Conservation (phyloP, 768 basidiomycete genomes). For the Naganishia kalamii region DNA sequence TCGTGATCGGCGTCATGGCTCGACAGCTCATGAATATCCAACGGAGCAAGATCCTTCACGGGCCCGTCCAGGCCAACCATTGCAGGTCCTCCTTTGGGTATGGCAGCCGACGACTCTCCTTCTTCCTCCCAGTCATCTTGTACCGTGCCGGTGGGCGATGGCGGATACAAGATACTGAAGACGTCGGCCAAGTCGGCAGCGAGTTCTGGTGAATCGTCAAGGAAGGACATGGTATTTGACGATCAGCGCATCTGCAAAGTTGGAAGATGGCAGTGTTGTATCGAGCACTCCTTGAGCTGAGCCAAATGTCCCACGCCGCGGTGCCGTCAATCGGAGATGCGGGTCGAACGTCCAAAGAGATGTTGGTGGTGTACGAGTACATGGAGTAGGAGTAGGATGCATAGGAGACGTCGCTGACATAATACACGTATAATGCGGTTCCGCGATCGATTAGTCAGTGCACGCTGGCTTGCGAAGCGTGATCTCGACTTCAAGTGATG, state of each 20-base stretch:
- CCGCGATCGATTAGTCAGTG: no score
- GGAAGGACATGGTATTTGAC: background rate
- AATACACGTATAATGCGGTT: no score
- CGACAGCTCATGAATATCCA: background rate
- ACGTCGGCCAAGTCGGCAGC: background rate
- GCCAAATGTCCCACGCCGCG: background rate
- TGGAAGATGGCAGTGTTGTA: background rate
- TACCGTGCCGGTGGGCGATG: background rate
- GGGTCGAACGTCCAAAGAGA: background rate
- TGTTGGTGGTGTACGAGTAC: no score
- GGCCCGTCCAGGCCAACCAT: background rate
- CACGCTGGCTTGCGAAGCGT: no score
- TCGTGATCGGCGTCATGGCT: no score
- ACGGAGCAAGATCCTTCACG: background rate
- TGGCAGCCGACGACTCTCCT: background rate
- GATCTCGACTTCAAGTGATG: no score
- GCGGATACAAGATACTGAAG: slow-evolving; percentile 11
- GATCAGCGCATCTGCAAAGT: background rate
- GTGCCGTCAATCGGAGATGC: background rate
- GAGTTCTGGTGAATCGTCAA: slow-evolving; percentile 7
- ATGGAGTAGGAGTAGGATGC: no score
- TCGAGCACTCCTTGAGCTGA: no score
- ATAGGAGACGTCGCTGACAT: no score
- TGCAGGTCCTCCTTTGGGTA: background rate
- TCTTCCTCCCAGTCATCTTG: slow-evolving; percentile 3